Base-by-base conservation (phyloP, 2,329 filamentous ascomycete species). In the Microcyclospora tardicrescens region DNA sequence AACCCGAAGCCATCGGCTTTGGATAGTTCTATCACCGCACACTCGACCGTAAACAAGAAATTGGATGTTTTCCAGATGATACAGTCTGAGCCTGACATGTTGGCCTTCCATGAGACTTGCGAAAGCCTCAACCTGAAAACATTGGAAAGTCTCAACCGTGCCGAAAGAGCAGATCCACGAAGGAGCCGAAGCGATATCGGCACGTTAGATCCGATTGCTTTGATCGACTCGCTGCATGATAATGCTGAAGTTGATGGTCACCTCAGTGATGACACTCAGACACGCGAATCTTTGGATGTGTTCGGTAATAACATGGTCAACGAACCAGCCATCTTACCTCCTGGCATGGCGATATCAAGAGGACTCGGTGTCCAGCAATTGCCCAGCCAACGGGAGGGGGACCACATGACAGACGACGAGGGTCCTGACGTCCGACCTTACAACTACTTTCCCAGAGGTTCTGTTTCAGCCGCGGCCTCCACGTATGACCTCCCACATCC, bases 151-250 rank as follows among this genome's bases (percentile, higher is more conserved):
- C 52, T 73, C 10, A 65, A 64, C 38, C 62, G 67, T 14, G 69
- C 69, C 1, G 69, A 72, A 48, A 61, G 67, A 15, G 69, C 68
- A 1, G 69, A 72, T 50, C 60, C 67, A 5, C 69, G 69, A 2
- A 62, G 60, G 19, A 69, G 66, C 19, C 61, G 59, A 6, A 52
- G 67, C 8, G 67, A 62, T 36, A 61, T 68, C 37, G 63, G 66
- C 24, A 72, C 68, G 68, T 68, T 72, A 45, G 69, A 71, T 40
- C 19, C 19, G 8, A 24, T 24, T 24, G 19, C 19, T 24, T 56
- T 72, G 10, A 66, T 71, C 13, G 68, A 71, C 44, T 58, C 69
- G 29, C 48, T 60, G 24, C 51, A 58, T 24, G 53, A 45, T 30
- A 47, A 44, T 28, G 46, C 47, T 8, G 40, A 36, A 38, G 51